These are phyloP conservation scores for Xylaria sp. DNA, from an alignment of 2,329 filamentous ascomycete genomes.

Conservation along the genomic window DNA sequence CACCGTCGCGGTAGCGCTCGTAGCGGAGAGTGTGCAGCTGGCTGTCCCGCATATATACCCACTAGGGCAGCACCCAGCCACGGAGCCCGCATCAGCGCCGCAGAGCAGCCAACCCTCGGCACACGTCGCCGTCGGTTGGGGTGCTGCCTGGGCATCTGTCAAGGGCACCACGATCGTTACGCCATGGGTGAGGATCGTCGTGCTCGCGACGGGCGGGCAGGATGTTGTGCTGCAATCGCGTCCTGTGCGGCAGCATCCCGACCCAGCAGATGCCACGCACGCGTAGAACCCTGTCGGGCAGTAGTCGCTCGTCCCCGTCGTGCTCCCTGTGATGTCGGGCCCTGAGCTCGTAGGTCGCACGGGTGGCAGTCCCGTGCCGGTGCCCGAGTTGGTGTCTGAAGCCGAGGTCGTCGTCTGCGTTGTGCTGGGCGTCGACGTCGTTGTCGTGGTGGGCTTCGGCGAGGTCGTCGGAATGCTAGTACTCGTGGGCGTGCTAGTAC, in stretches of 20 bases:
- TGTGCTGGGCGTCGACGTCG: conserved; percentile 7
- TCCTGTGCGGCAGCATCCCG: conserved; percentile 85
- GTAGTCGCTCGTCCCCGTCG: conserved; percentile 45
- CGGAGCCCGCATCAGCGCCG: conserved; percentile 58
- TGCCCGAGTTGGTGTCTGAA: conserved; percentile 35
- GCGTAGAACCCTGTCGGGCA: conserved; percentile 94
- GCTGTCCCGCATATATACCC: conserved; percentile 75
- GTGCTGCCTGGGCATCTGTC: conserved; percentile 48
- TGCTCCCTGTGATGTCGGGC: conserved; percentile 30
- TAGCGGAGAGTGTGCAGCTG: conserved; percentile 68
- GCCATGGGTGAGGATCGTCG: conserved; percentile 69
- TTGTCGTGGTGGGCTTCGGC: conserved; percentile 36
- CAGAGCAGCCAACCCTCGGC: conserved; percentile 82
- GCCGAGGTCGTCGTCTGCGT: conserved; percentile 39
- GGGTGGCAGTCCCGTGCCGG: conserved; percentile 46
- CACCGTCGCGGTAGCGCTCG: conserved; percentile 60
- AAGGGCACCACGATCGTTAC: conserved; percentile 73
- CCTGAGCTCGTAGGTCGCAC: conserved; percentile 43
- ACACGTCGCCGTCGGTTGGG: conserved; percentile 54
- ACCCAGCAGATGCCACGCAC: conserved; percentile 82
- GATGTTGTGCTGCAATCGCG: conserved; percentile 82
- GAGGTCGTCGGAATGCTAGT: conserved; percentile 29
- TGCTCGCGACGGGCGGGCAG: conserved; percentile 66
- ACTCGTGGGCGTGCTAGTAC: conserved; percentile 33
- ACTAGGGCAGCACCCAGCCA: conserved; percentile 82